Conservation (phyloP, 805 yeast species). For the Sporopachydermia quercuum region DNA sequence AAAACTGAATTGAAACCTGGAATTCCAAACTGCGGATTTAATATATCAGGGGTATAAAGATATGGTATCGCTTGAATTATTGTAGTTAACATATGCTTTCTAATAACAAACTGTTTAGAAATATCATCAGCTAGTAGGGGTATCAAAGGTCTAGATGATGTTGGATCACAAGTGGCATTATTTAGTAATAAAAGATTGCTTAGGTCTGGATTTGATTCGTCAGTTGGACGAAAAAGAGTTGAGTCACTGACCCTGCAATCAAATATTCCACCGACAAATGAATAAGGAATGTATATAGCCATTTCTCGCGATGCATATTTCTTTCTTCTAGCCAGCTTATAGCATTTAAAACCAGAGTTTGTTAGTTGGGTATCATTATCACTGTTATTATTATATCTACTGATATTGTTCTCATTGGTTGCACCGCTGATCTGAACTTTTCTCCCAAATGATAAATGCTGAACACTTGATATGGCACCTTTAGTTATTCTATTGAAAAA, state of each 20-base stretch:
- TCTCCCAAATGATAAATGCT: background rate
- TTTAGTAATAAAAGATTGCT: conserved; percentile 7
- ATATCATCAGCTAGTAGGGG: conserved; percentile 50
- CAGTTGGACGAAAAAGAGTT: conserved; percentile 4
- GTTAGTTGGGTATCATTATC: background rate
- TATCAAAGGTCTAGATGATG: conserved; percentile 27
- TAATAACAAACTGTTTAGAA: conserved; percentile 30
- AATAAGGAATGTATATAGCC: conserved; percentile 36
- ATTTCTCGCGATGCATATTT: conserved; percentile 31
- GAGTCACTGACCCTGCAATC: conserved; percentile 27
- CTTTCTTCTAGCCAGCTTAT: conserved; percentile 42
- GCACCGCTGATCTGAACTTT: background rate
- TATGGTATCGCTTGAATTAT: conserved; percentile 40
- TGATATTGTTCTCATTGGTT: background rate
- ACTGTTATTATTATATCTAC: background rate
- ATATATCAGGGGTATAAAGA: conserved; percentile 32
- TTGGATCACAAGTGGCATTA: conserved; percentile 21
- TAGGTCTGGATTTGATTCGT: conserved; percentile 3
- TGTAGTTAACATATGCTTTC: conserved; percentile 11
- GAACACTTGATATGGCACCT: background rate
- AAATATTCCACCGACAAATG: conserved; percentile 52
- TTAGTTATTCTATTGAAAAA: too few species aligned
- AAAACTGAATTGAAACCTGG: conserved; percentile 16
- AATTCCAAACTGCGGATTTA: conserved; percentile 21
- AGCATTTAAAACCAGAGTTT: conserved; percentile 27